Base-by-base conservation (phyloP, 352 stramenopile genomes). In the Saprolegnia diclina region DNA sequence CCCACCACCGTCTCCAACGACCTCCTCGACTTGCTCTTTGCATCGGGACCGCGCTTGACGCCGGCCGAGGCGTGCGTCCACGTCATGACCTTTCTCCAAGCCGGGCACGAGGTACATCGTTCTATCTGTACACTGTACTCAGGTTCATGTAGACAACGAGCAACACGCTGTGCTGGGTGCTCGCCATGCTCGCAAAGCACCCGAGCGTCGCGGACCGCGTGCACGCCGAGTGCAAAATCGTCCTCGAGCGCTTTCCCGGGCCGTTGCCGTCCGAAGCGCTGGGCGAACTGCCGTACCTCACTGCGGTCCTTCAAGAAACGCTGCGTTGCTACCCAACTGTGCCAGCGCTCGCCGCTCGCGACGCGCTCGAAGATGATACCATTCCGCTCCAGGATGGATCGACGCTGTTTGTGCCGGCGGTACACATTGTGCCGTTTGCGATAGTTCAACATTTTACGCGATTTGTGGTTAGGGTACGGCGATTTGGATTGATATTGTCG, bases 281-380 rank as follows among this genome's bases (percentile, higher is more conserved):
- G 14, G 67, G 76, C 21, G 77, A 81, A 64, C 77, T 85, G 71
- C 24, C 53, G 14, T 85, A 82, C 65, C 71, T 80, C 16, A 45
- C 77, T 50, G 74, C 73, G 6, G 77, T 85, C 56, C 64, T 85
- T 38, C 70, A 74, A 44, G 78, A 85, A 71, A 74, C 81, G 24
- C 56, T 82, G n/a, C 72, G 78, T 16, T 35, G 81, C 16, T 80
- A 79, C 56, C 67, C 77, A 52, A 74, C 78, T 32, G 76, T 72
- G 21, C 73, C 72, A 24, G 62, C 74, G 22, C 71, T 79, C 21
- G 2, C 68, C 10, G 69, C 74, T 19, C 48, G 63, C 35, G 72
- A 42, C 24, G 45, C 26, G 26, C 37, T 72, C 19, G 54, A 67
- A 0, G 68, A 72, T 18, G 54, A 62, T 18, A 38, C 9, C 19